Evolutionary conservation across 179 eudicot species (phyloP).

Genomic region (Silene coronaria): DNA sequence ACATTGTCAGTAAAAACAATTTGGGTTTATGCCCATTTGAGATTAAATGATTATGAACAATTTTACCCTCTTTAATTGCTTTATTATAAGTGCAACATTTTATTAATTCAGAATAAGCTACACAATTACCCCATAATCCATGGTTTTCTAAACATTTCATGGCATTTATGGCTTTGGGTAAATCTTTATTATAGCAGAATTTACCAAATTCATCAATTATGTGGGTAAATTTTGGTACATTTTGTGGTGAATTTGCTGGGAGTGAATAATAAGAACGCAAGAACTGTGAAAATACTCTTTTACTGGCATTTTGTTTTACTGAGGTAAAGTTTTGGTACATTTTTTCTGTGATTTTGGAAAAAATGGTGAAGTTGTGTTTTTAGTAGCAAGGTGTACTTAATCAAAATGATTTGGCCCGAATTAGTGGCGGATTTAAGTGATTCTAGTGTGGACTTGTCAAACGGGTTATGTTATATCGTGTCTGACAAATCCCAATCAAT

Average conservation of each 20-base stretch:
- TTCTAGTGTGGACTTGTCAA: too few species aligned
- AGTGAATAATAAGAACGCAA: conserved; percentile 19
- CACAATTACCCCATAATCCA: conserved; percentile 40
- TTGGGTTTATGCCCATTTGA: conserved; percentile 46
- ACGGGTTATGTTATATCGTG: too few species aligned
- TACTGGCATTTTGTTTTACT: conserved; percentile 5
- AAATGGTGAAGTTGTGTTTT: neutral
- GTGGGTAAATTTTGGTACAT: conserved; percentile 16
- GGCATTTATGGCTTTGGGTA: conserved; percentile 40
- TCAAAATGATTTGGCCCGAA: too few species aligned
- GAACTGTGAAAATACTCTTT: conserved; percentile 1
- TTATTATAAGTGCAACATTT: conserved; percentile 43
- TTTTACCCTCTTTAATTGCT: conserved; percentile 42
- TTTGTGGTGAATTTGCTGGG: conserved; percentile 14
- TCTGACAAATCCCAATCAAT: too few species aligned
- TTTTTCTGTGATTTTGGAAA: neutral
- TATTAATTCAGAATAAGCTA: conserved; percentile 44
- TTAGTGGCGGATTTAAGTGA: too few species aligned
- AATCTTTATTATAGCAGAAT: conserved; percentile 38
- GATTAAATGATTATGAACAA: conserved; percentile 44
- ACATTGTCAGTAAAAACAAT: conserved; percentile 40
- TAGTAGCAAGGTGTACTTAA: neutral
- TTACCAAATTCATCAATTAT: conserved; percentile 34
- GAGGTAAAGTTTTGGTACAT: conserved; percentile 19
- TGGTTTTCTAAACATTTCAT: conserved; percentile 37